Evolutionary conservation across 202 grass and related monocot genomes (phyloP).

Genomic region (Cymbopogon flexuosus): DNA sequence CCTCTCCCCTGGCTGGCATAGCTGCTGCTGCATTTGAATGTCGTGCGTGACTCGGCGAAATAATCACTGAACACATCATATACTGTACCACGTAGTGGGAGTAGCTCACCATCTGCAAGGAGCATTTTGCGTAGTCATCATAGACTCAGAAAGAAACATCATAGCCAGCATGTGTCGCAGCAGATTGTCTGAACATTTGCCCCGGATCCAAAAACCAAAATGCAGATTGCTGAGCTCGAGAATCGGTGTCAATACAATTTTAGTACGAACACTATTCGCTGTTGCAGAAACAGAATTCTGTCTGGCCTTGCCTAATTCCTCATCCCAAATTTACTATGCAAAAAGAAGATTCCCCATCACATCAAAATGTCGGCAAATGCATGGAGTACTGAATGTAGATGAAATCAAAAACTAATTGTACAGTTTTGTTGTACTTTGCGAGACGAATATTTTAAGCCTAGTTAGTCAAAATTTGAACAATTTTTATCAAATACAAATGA

Average conservation of each 20-base stretch:
- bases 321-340: no score
- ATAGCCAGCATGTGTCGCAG: neutral
- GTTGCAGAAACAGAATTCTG: neutral
- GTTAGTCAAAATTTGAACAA: no score
- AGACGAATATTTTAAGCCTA: no score
- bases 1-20: neutral
- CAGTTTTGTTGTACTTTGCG: no score
- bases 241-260: neutral
- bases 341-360: no score
- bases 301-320: no score
- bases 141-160: neutral
- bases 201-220: neutral
- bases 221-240: neutral
- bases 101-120: neutral
- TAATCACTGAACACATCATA: neutral
- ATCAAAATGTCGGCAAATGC: no score
- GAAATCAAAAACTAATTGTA: no score
- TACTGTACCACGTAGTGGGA: neutral
- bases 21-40: slow-evolving; percentile 28
- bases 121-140: neutral
- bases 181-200: neutral
- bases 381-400: no score
- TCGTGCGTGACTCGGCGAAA: slow-evolving; percentile 8
- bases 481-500: no score
- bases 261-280: neutral